Evolutionary conservation across 1,284 basidiomycete genomes (phyloP).

Genomic region (Apiotrichum montevideense): DNA sequence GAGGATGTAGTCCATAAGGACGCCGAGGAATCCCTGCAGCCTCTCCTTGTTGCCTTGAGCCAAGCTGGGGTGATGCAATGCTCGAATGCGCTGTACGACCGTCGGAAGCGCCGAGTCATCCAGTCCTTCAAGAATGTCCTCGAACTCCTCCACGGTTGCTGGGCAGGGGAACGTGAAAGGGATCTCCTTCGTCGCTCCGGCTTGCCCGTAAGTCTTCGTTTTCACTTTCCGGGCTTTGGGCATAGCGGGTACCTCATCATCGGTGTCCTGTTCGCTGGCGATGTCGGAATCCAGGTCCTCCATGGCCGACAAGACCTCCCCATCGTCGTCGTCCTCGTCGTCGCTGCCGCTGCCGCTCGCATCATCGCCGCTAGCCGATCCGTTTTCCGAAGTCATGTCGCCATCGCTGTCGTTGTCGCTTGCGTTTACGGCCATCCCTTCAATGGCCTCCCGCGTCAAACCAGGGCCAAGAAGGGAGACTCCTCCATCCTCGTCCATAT

Average conservation of each 20-base stretch:
- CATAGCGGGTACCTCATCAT: constrained; percentile 14
- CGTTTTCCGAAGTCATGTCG: constrained; percentile 14
- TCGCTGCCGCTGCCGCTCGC: constrained; percentile 31
- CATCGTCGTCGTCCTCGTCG: constrained; percentile 37
- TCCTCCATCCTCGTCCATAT: constrained; percentile 51
- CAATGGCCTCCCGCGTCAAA: constrained; percentile 47
- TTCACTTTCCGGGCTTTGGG: constrained; percentile 20
- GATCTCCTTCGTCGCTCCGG: constrained; percentile 57
- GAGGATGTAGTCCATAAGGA: constrained; percentile 88
- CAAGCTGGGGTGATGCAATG: constrained; percentile 85
- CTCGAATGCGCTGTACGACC: constrained; percentile 84
- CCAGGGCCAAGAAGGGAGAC: constrained; percentile 50
- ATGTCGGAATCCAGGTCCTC: constrained; percentile 38
- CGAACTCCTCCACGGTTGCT: constrained; percentile 74
- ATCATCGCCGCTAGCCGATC: constrained; percentile 33
- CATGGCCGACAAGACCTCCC: constrained; percentile 30
- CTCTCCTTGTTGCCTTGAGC: constrained; percentile 86
- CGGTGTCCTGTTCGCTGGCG: constrained; percentile 11
- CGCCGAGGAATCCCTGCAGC: constrained; percentile 71
- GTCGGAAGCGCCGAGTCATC: constrained; percentile 65
- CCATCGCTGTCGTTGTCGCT: constrained; percentile 34
- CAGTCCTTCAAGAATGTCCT: constrained; percentile 68
- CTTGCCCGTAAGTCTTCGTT: constrained; percentile 49
- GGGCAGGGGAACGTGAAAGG: constrained; percentile 93
- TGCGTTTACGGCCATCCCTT: constrained; percentile 31